Evolutionary conservation across 345 rosid species (phyloP).

Genomic region (Angophora floribunda): DNA sequence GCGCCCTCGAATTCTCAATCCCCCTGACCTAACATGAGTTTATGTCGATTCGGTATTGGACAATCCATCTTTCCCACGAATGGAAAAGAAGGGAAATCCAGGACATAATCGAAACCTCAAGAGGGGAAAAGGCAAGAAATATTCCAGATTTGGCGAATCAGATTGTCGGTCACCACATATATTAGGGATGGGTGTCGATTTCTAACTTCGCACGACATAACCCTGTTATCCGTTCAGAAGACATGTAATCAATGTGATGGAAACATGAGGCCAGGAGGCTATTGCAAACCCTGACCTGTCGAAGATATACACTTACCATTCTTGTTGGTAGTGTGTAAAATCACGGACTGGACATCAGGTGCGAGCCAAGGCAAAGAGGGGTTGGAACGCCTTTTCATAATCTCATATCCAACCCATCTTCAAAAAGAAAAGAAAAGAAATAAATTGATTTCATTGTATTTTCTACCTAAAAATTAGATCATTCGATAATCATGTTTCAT

Average conservation of each 20-base stretch:
- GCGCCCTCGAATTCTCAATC: neutral
- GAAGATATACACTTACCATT: neutral
- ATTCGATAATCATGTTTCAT: too few relatives aligned
- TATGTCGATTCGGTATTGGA: neutral
- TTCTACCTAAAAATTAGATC: neutral
- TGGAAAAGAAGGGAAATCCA: neutral
- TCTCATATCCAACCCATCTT: too few relatives aligned
- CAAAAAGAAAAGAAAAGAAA: too few relatives aligned
- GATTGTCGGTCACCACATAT: neutral
- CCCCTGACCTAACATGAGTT: neutral
- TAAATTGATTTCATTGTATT: too few relatives aligned
- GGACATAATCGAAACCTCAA: neutral
- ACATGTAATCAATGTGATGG: neutral
- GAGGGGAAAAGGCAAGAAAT: neutral
- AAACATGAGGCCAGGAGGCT: neutral
- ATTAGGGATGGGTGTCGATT: neutral
- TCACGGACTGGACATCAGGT: too few relatives aligned
- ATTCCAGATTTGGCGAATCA: neutral
- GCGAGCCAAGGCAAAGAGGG: too few relatives aligned
- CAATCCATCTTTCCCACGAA: neutral
- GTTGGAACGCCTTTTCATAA: too few relatives aligned
- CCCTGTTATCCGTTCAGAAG: fast-evolving
- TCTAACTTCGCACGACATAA: neutral
- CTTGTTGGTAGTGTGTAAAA: too few relatives aligned
- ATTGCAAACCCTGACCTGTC: neutral